Evolutionary conservation across 2,329 filamentous ascomycete species (phyloP), one percentile per base, ranked within the genome.

Genomic region (Waltergamsia citrina): DNA sequence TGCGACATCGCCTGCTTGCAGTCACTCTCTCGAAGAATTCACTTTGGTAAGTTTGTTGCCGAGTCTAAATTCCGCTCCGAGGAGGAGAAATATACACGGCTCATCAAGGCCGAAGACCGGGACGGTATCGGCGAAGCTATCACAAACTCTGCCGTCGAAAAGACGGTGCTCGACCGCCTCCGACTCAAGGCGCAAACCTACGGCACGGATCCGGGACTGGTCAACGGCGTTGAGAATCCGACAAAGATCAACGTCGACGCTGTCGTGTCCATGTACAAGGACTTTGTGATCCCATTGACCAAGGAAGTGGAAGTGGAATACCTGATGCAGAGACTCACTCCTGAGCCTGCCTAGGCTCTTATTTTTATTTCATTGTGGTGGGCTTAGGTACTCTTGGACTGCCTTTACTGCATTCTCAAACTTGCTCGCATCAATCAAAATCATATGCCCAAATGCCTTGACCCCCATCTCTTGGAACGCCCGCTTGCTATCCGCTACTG

Each of bases 271-370:
- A 90, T 94, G 81, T 94, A 94, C 63, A 77, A 78, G 70, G 75
- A 94, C 56, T 85, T 84, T 60, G 88, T 98, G 40, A 98, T 98
- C 47, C 92, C 92, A 1, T 61, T 96, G 56, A 98, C 92, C n/a
- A 98, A 98, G 60, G 82, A 87, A 43, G 90, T 98, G 26, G 92
- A 98, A 67, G 87, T 98, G 8, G 92, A 98, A 49, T 98, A 98
- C 56, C 67, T 98, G 46, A 94, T 98, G 85, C 86, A 96, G 60
- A 74, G 92, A 42, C 64, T 98, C 35, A 74, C 76, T 35, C 53
- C 52, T 43, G 50, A 44, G 27, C 37, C 47, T n/a, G n/a, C n/a
- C 9, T 33, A 11, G 23, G 6, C 15, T 18, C 20, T 34, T 34
- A 7, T 7, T 33, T 28, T 16, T 28, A 18, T 17, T 45, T 54